Conservation (phyloP, 139 green algal genomes). For the Desmodesmus armatus region DNA sequence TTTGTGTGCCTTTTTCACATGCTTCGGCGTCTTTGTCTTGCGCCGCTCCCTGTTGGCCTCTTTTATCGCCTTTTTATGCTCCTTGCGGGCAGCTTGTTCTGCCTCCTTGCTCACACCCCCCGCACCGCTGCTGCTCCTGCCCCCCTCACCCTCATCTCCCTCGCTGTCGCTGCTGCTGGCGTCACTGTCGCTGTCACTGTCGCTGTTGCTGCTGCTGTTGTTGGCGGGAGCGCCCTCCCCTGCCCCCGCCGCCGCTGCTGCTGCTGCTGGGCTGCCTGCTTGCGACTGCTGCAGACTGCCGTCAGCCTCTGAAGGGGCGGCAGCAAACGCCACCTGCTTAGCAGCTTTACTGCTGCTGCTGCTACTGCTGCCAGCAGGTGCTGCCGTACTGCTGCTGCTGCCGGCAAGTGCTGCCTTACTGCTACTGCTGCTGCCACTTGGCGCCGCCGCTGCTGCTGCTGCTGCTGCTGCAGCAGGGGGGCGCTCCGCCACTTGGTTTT, state of each 20-base stretch:
- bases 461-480: conserved; percentile 8
- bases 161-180: conserved; percentile 18
- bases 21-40: conserved; percentile 94
- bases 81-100: conserved; percentile 68
- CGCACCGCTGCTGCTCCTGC: neutral
- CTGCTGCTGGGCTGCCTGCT: conserved; percentile 20
- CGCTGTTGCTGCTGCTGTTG: conserved; percentile 40
- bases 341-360: conserved; percentile 20
- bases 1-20: conserved; percentile 90
- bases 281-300: no score
- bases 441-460: neutral
- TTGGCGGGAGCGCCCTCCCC: conserved; percentile 23
- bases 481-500: conserved; percentile 40
- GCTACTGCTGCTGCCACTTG: neutral
- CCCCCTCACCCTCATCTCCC: neutral
- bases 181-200: conserved; percentile 44
- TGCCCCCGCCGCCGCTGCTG: conserved; percentile 44
- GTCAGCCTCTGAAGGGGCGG: conserved; percentile 8
- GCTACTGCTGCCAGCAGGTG: neutral
- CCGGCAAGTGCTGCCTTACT: neutral
- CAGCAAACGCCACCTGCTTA: conserved; percentile 43
- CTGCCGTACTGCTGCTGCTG: neutral
- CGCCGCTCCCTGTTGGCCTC: conserved; percentile 88
- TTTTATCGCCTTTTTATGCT: conserved; percentile 90
- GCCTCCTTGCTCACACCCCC: conserved; percentile 63